A percentile compares a stretch with the other conserved stretches of the same genome.
These are phyloP conservation scores for Globisporangium cystogenes DNA, from an alignment of 352 stramenopile species.

Conservation along the genomic window DNA sequence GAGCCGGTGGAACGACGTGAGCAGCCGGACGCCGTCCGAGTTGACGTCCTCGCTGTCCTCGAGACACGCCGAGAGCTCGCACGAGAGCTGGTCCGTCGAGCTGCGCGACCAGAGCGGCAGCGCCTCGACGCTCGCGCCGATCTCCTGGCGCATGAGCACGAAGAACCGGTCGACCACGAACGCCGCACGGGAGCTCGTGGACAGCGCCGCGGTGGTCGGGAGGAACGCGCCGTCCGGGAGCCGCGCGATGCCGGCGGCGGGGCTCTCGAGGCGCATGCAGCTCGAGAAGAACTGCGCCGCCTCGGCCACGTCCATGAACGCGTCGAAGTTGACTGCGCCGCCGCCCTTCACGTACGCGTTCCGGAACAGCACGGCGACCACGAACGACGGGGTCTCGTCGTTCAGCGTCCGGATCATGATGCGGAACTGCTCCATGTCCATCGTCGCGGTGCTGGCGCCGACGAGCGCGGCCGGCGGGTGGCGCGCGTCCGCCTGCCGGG, in stretches of 20 bases:
- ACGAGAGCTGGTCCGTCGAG: constrained; percentile 40
- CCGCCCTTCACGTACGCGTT: constrained; percentile 58
- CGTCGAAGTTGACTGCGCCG: constrained; percentile 83
- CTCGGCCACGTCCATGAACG: constrained; percentile 85
- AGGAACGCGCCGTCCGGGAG: constrained; percentile 17
- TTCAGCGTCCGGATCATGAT: constrained; percentile 85
- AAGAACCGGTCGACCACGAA: constrained; percentile 53
- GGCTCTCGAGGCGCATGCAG: constrained; percentile 75
- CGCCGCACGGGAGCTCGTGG: constrained; percentile 40
- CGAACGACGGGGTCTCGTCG: constrained; percentile 59
- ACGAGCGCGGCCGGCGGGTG: not conserved
- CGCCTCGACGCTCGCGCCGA: constrained; percentile 24
- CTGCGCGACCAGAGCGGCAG: constrained; percentile 57
- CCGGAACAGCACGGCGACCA: constrained; percentile 58
- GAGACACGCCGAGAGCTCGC: constrained; percentile 45
- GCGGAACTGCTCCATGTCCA: constrained; percentile 91
- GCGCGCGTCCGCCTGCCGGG: not conserved
- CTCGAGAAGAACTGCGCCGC: constrained; percentile 83
- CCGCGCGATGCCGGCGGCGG: constrained; percentile 34
- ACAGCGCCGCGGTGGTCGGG: constrained; percentile 22
- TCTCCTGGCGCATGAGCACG: constrained; percentile 40
- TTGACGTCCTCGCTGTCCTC: constrained; percentile 30
- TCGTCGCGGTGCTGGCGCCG: constrained; percentile 24
- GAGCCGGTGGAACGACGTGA: constrained; percentile 57
- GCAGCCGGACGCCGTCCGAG: constrained; percentile 43